Evolutionary conservation across 371 early-diverging fungal species (phyloP).

Genomic region (Batkoa obscura): DNA sequence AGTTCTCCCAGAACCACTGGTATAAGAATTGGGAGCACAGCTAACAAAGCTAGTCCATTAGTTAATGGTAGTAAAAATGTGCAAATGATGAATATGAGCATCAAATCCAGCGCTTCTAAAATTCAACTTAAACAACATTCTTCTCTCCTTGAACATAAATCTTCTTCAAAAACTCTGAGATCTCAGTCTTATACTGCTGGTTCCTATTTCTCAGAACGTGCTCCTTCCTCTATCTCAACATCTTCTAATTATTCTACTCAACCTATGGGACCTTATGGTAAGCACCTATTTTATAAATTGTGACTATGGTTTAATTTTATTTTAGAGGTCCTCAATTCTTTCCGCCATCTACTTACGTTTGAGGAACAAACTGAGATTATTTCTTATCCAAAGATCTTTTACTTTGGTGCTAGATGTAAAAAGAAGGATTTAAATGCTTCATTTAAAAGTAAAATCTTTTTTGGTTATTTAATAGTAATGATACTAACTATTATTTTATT

Average conservation of each 20-base stretch:
- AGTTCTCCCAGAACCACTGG: no score
- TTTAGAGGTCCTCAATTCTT: conserved; percentile 1
- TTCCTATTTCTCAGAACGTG: background rate
- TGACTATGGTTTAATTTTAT: background rate
- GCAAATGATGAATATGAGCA: no score
- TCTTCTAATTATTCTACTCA: background rate
- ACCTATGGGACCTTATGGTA: background rate
- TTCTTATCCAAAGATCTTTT: background rate
- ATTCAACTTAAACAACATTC: no score
- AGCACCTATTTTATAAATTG: background rate
- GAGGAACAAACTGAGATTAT: conserved; percentile 4
- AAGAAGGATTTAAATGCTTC: background rate
- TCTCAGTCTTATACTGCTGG: background rate
- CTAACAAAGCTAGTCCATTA: no score
- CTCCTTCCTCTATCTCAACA: background rate
- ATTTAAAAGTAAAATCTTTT: background rate
- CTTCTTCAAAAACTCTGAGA: background rate
- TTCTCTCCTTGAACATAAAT: background rate
- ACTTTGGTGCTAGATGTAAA: conserved; percentile 3
- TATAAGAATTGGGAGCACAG: no score
- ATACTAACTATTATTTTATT: background rate
- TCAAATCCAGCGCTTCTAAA: no score
- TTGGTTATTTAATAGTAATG: background rate
- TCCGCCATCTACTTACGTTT: background rate
- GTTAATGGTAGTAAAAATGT: no score